Evolutionary conservation across 495 filamentous ascomycete genomes (phyloP).

Genomic region (Wilcoxina mikolae): DNA sequence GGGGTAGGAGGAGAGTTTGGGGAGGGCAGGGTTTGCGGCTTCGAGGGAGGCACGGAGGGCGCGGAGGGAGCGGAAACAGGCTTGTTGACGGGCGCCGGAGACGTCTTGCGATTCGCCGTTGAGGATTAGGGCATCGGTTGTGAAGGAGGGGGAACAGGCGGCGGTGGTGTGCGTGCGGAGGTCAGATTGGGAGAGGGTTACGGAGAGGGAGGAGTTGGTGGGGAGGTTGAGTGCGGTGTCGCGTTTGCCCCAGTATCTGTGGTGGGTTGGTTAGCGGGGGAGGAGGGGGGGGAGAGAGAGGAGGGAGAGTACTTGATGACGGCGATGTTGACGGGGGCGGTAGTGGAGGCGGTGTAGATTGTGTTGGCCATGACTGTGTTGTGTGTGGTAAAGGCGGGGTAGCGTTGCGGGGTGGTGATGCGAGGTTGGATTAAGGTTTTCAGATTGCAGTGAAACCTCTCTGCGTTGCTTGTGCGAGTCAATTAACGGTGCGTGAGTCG

Average conservation of each 20-base stretch:
- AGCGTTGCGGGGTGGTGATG: neutral
- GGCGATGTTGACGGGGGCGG: conserved; percentile 95
- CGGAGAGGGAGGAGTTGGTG: conserved; percentile 90
- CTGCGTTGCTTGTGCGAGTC: no score
- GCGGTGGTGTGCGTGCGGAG: conserved; percentile 92
- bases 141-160: conserved; percentile 67
- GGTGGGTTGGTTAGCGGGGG: conserved; percentile 22
- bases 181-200: conserved; percentile 87
- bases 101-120: conserved; percentile 75
- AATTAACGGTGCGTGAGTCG: no score
- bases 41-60: conserved; percentile 61
- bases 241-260: conserved; percentile 95
- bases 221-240: conserved; percentile 85
- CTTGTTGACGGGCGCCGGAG: conserved; percentile 70
- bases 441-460: no score
- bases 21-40: conserved; percentile 49
- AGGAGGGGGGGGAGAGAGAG: conserved; percentile 10
- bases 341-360: conserved; percentile 83
- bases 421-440: no score
- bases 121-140: conserved; percentile 62
- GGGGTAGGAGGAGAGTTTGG: conserved; percentile 56
- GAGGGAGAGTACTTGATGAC: conserved; percentile 69
- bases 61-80: conserved; percentile 77
- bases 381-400: neutral
- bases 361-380: conserved; percentile 35